Percentiles rank a stretch among this genome's conserved stretches.
These are phyloP conservation scores for Rhododendron ferrugineum DNA, from an alignment of 148 eudicot genomes.

Conservation along the genomic window DNA sequence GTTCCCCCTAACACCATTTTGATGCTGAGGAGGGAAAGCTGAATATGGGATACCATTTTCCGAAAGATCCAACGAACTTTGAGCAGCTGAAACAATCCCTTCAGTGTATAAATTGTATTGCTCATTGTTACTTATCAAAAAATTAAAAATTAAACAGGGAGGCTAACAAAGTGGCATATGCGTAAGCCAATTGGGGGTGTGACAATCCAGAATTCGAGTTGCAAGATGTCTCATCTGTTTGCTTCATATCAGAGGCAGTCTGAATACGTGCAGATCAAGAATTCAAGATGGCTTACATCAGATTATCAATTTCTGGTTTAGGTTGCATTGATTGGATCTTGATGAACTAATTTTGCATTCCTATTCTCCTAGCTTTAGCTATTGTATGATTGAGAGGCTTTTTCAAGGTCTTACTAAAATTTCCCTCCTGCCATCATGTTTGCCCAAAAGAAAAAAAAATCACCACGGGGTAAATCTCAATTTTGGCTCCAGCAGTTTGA, in stretches of 20 bases:
- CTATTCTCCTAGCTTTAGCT: background rate
- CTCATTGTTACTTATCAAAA: background rate
- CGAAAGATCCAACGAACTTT: conserved; percentile 67
- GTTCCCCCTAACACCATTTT: conserved; percentile 71
- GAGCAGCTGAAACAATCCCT: conserved; percentile 30
- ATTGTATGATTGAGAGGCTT: background rate
- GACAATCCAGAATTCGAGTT: background rate
- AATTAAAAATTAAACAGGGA: background rate
- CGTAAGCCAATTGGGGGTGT: background rate
- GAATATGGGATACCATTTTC: conserved; percentile 67
- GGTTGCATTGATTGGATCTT: background rate
- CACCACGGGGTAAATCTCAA: background rate
- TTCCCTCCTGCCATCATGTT: background rate
- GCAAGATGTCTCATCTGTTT: background rate
- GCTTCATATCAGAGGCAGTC: background rate
- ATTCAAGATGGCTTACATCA: background rate
- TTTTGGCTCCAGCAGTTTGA: background rate
- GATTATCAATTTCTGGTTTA: background rate
- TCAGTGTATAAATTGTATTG: background rate
- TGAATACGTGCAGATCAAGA: background rate
- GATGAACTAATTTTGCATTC: background rate
- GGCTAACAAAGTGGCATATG: background rate
- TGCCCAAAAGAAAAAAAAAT: background rate
- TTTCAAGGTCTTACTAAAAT: background rate
- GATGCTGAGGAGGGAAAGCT: conserved; percentile 82